phyloP scores from a whole-genome alignment of 1,284 basidiomycete genomes.

The Thecaphora thlaspeos region DNA sequence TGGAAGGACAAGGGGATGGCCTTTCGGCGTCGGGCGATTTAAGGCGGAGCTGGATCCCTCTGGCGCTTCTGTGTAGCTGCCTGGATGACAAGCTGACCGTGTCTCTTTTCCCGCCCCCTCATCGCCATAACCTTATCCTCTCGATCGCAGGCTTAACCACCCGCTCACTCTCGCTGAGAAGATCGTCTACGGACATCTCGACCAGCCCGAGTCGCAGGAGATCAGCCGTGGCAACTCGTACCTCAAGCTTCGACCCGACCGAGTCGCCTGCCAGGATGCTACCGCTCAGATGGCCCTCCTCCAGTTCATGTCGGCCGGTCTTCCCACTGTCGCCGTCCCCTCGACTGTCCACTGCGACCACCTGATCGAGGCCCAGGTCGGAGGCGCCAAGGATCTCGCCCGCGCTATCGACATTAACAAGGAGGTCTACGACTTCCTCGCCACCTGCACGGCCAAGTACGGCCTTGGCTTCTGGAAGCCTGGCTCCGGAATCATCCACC shows the following conservation, averaged over 20 bases:
- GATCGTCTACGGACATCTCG: conserved; percentile 58
- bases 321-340: conserved; percentile 83
- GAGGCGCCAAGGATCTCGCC: conserved; percentile 87
- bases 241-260: conserved; percentile 60
- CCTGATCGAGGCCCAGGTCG: conserved; percentile 94
- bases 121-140: no score
- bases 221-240: conserved; percentile 55
- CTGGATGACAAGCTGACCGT: no score
- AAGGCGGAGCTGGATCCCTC: no score
- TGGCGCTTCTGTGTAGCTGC: no score
- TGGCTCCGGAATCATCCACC: conserved; percentile 78
- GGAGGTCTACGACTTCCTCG: conserved; percentile 99
- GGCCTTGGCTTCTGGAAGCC: conserved; percentile 99
- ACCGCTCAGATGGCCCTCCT: conserved; percentile 99
- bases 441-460: conserved; percentile 96
- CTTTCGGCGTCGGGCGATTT: no score
- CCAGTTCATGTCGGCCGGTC: conserved; percentile 97
- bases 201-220: conserved; percentile 56
- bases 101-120: conserved; percentile 3
- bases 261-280: conserved; percentile 99
- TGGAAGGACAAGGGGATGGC: no score
- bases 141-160: conserved; percentile 51
- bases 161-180: conserved; percentile 56
- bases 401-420: conserved; percentile 93
- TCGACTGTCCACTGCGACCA: conserved; percentile 93